Evolutionary conservation across 73 alveolate genomes (phyloP), one percentile per base, ranked within the genome.

Genomic region (Urostyla sp.): DNA sequence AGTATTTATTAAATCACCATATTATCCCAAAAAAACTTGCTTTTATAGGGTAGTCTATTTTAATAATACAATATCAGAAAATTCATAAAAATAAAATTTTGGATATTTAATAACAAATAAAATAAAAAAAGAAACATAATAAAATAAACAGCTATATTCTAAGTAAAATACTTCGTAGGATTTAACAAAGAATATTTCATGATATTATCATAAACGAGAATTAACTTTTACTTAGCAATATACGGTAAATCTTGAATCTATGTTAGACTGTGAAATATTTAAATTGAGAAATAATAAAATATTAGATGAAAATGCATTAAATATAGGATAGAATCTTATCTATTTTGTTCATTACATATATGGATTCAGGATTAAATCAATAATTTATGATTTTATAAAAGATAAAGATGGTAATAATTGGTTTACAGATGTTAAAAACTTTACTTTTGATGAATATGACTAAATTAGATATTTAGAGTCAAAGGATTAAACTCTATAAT

Each of bases 311-410:
- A 23, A 63, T 8, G 58, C 57, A 32, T 94, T 87, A 36, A 69
- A 74, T 8, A 84, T 77, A 63, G 90, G 92, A 15, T 82, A 80
- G 38, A 76, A 89, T 60, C 37, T 90, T 6, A 75, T 90, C 7
- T 20, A 67, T 21, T 90, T 74, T 72, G 59, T 90, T 20, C 80
- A 74, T 23, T 67, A 32, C 32, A 76, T 86, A 30, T 87, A 88
- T 55, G 85, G 84, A 45, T 55, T 88, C 28, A 51, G 96, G 72
- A 80, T 90, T 0, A 74, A 55, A 26, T 31, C 40, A 50, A 76
- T 83, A 23, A 92, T 90, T 0, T 56, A 80, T 48, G 96, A 90
- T 60, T 90, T 90, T 80, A 50, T 90, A 0, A 56, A 80, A 66
- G 96, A 90, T 27, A 40, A 56, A 56, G 76, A 80, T 15, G 94